These are phyloP conservation scores for Yueomyces sp. DNA, from an alignment of 1,139 yeast species.

Conservation along the genomic window DNA sequence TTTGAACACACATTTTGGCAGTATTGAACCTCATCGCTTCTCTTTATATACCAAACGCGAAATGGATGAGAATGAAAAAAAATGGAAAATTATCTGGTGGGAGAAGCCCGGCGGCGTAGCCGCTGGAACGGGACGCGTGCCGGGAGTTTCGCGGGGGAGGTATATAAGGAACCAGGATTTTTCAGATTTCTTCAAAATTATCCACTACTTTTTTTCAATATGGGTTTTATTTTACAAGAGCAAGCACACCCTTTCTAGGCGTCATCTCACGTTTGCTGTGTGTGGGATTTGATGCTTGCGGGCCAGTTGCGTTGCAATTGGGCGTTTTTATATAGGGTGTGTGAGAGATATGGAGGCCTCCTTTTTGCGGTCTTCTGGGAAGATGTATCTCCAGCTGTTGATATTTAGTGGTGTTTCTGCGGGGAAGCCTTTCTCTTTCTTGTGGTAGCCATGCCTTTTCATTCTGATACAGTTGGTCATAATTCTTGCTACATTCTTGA, in stretches of 20 bases:
- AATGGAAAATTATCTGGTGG: background rate
- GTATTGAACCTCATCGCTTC: background rate
- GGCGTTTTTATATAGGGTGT: constrained; percentile 5
- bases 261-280: constrained; percentile 8
- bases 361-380: constrained; percentile 11
- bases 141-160: background rate
- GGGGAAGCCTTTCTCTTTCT: constrained; percentile 20
- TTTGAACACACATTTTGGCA: too few relatives aligned
- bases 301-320: constrained; percentile 2
- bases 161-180: background rate
- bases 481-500: constrained; percentile 18
- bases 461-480: constrained; percentile 26
- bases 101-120: background rate
- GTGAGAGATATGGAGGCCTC: constrained; percentile 16
- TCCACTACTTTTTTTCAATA: too few relatives aligned
- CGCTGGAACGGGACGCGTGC: background rate
- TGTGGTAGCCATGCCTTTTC: constrained; percentile 1
- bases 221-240: too few relatives aligned
- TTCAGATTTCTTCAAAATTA: too few relatives aligned
- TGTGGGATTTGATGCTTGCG: constrained; percentile 11
- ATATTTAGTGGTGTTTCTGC: constrained; percentile 7
- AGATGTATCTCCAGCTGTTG: constrained; percentile 27
- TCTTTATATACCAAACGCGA: background rate
- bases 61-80: background rate
- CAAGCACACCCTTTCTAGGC: constrained; percentile 13